Percentiles rank a stretch among this genome's conserved stretches.
These are phyloP conservation scores for Fusarium tanahbumbuense DNA, from an alignment of 2,329 filamentous ascomycete genomes.

Conservation along the genomic window DNA sequence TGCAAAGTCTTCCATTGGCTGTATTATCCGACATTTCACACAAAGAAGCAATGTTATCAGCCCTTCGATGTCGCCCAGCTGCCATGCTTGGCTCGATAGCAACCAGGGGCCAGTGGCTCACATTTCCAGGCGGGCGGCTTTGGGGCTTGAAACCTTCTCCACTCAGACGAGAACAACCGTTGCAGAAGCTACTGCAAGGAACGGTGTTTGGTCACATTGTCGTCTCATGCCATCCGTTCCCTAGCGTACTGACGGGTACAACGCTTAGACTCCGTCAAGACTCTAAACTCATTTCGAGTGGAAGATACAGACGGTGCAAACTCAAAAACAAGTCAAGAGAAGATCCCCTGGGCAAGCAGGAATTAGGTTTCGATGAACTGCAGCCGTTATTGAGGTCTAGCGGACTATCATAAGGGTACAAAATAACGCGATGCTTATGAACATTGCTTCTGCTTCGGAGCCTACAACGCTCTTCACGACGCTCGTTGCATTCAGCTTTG, in stretches of 20 bases:
- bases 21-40: background rate
- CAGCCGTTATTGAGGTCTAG: constrained; percentile 17
- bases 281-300: constrained; percentile 22
- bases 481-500: background rate
- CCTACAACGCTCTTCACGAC: background rate
- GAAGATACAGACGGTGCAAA: constrained; percentile 25
- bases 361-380: constrained; percentile 26
- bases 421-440: background rate
- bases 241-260: constrained; percentile 26
- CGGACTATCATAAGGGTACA: background rate
- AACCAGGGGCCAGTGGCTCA: constrained; percentile 28
- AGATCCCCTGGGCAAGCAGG: constrained; percentile 1
- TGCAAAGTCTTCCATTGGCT: constrained; percentile 20
- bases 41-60: constrained; percentile 10
- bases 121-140: constrained; percentile 24
- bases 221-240: constrained; percentile 31
- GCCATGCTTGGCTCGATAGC: constrained; percentile 6
- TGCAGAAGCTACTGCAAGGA: constrained; percentile 42
- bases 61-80: constrained; percentile 7
- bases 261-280: constrained; percentile 12
- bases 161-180: constrained; percentile 24
- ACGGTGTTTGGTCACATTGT: constrained; percentile 33
- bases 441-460: background rate
- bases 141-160: constrained; percentile 33
- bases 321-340: constrained; percentile 36